Evolutionary conservation across 208 protist genomes (phyloP).

Genomic region (Acanthamoeba sp.): DNA sequence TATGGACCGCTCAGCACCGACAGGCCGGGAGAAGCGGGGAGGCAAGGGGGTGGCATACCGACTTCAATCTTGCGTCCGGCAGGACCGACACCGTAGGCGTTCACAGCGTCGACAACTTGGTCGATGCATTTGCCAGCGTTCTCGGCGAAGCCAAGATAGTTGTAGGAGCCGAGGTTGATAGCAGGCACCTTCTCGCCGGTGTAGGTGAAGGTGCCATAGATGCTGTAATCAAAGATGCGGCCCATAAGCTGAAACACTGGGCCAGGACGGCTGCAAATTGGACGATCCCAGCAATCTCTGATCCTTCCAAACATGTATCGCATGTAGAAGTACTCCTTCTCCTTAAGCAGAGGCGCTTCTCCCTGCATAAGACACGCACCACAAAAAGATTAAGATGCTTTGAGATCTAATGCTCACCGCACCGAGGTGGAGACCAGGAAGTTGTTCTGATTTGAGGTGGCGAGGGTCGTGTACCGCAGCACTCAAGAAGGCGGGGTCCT

Average conservation of each 20-base stretch:
- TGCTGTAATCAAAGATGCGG: conserved; percentile 90
- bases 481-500: conserved; percentile 29
- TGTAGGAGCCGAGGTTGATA: conserved; percentile 98
- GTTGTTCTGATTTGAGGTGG: no score
- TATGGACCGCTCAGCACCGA: no score
- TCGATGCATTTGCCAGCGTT: conserved; percentile 92
- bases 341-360: conserved; percentile 96
- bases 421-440: not conserved
- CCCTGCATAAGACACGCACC: conserved; percentile 78
- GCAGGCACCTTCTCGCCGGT: conserved; percentile 91
- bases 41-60: not conserved
- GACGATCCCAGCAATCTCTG: conserved; percentile 89
- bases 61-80: conserved; percentile 89
- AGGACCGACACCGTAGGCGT: conserved; percentile 90
- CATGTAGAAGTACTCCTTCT: conserved; percentile 97
- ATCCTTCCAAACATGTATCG: conserved; percentile 95
- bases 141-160: conserved; percentile 99
- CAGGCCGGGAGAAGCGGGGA: not conserved
- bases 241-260: conserved; percentile 95
- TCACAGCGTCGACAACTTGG: conserved; percentile 91
- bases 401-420: not conserved
- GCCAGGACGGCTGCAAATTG: conserved; percentile 94
- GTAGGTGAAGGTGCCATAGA: conserved; percentile 32
- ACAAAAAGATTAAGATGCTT: conserved; percentile 41
- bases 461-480: not conserved